phyloP scores from a whole-genome alignment of 2,329 filamentous ascomycete genomes.

The Ciborinia camelliae region DNA sequence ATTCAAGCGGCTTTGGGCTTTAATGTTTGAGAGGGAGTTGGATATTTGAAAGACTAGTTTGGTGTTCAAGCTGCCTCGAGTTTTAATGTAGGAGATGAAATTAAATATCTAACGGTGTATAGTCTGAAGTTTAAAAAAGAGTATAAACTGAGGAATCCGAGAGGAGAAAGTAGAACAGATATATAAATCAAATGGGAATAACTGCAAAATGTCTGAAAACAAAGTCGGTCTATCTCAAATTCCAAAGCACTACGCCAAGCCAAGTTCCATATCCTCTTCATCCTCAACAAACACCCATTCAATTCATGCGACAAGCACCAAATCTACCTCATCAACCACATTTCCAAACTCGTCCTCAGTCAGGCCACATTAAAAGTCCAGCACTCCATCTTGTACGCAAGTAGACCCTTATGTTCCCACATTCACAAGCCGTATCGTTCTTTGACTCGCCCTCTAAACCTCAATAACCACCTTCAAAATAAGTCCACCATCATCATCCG shows the following conservation, averaged over 20 bases:
- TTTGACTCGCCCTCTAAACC: too few species aligned
- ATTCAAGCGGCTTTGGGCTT: background rate
- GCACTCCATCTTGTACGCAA: background rate
- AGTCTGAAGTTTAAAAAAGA: background rate
- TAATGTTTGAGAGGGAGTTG: background rate
- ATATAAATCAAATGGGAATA: background rate
- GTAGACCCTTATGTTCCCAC: background rate
- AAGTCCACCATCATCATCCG: constrained; percentile 63
- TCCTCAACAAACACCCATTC: background rate
- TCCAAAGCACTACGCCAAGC: background rate
- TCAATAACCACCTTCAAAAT: constrained; percentile 71
- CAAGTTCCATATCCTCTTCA: background rate
- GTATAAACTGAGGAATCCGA: too few species aligned
- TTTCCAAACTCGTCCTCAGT: background rate
- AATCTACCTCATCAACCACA: background rate
- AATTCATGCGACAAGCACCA: background rate
- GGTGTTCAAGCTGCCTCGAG: background rate
- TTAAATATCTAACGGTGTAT: background rate
- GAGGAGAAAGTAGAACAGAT: background rate
- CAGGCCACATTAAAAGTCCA: background rate
- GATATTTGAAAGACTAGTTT: background rate
- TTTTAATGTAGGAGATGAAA: background rate
- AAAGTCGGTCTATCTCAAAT: background rate
- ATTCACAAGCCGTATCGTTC: too few species aligned
- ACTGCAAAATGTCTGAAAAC: background rate